A percentile compares a stretch with the other conserved stretches of the same genome.
Conservation (phyloP, 495 filamentous ascomycete species). For the Articulospora tetracladia region DNA sequence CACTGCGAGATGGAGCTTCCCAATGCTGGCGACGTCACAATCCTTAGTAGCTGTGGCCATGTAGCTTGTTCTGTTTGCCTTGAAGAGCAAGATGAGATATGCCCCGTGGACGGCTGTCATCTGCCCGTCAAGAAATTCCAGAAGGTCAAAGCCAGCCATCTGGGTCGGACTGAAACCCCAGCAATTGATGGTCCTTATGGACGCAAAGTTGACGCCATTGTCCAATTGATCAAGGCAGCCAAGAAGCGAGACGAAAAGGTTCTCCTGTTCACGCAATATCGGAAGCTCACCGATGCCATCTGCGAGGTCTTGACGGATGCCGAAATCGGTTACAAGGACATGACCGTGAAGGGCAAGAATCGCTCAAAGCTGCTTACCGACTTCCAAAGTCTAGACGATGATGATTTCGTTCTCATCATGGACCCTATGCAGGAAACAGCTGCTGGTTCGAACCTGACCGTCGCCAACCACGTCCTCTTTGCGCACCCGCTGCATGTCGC, state of each 20-base stretch:
- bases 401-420: constrained; percentile 7
- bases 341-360: constrained; percentile 14
- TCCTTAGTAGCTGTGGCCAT: constrained; percentile 48
- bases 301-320: constrained; percentile 24
- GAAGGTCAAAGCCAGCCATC: not conserved
- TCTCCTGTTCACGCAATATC: constrained; percentile 50
- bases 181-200: constrained; percentile 22
- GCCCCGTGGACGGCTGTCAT: not conserved
- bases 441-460: constrained; percentile 62
- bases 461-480: constrained; percentile 78
- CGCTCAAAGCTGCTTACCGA: not conserved
- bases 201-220: constrained; percentile 44
- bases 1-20: not conserved
- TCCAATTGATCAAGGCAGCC: constrained; percentile 39
- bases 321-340: constrained; percentile 21
- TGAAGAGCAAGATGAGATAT: not conserved
- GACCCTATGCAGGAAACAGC: constrained; percentile 21
- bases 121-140: not conserved
- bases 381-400: constrained; percentile 13
- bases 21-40: not conserved
- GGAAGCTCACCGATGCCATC: constrained; percentile 35
- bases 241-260: constrained; percentile 40
- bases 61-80: constrained; percentile 39
- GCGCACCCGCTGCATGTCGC: constrained; percentile 53
- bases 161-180: not conserved